These are phyloP conservation scores for Hymenoscyphus linearis DNA, from an alignment of 2,329 filamentous ascomycete genomes.

Conservation along the genomic window DNA sequence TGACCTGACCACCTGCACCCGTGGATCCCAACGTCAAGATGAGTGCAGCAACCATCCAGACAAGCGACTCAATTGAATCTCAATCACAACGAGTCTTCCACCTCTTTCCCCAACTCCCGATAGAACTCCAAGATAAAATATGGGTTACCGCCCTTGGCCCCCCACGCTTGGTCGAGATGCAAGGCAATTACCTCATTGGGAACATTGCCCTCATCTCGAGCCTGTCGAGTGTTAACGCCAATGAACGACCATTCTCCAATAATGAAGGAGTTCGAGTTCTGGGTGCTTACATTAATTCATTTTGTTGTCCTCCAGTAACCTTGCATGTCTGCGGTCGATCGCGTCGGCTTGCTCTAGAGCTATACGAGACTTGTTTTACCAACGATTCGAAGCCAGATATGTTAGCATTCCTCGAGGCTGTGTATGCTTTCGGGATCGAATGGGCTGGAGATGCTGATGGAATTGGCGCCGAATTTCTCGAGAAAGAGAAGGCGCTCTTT, in stretches of 20 bases:
- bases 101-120: not conserved
- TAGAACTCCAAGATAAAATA: not conserved
- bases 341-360: not conserved
- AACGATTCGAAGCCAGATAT: not conserved
- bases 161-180: not conserved
- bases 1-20: too few relatives aligned
- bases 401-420: not conserved
- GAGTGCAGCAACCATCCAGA: too few relatives aligned
- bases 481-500: not conserved
- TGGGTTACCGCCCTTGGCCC: not conserved
- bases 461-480: not conserved
- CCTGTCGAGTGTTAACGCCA: not conserved
- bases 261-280: not conserved
- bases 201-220: not conserved
- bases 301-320: not conserved
- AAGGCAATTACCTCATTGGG: not conserved
- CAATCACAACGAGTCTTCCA: not conserved
- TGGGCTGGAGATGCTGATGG: not conserved
- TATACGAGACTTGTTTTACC: not conserved
- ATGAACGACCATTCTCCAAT: not conserved
- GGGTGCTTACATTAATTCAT: not conserved
- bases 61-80: not conserved
- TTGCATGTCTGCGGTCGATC: not conserved
- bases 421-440: not conserved
- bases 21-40: not conserved